phyloP scores from a whole-genome alignment of 1,284 basidiomycete genomes.

The Neotropicomus parvogracilis region DNA sequence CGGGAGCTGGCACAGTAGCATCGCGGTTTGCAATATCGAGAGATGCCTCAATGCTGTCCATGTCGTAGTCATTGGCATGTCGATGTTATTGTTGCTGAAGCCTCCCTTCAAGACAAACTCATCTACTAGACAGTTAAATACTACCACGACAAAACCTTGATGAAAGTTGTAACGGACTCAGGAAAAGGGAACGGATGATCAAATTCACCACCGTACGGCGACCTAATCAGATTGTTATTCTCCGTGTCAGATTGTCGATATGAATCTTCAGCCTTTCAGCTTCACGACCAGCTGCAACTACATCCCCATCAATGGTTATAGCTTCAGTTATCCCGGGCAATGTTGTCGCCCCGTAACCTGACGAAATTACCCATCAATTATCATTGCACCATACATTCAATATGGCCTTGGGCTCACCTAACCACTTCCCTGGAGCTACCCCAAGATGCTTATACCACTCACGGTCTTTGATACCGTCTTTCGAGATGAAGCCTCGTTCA shows the following conservation, averaged over 20 bases:
- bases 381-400: slow-evolving; percentile 3
- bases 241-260: slow-evolving; percentile 40
- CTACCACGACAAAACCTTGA: not conserved
- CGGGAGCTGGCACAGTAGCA: no score
- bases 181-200: not conserved
- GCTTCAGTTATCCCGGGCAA: slow-evolving; percentile 63
- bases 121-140: no score
- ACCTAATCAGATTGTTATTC: slow-evolving; percentile 25
- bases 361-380: slow-evolving; percentile 9
- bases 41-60: no score
- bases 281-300: slow-evolving; percentile 44
- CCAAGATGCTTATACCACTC: slow-evolving; percentile 73
- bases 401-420: slow-evolving; percentile 40
- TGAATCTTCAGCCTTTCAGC: slow-evolving; percentile 43
- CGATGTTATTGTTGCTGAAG: no score
- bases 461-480: slow-evolving; percentile 62
- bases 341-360: slow-evolving; percentile 61
- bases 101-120: no score
- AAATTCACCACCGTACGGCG: no score
- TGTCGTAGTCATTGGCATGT: no score
- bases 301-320: slow-evolving; percentile 48
- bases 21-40: no score
- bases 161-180: no score
- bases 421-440: slow-evolving; percentile 73
- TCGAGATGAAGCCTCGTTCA: slow-evolving; percentile 67